Conservation (phyloP, 2,329 filamentous ascomycete species). For the Leptodontidium sp. region DNA sequence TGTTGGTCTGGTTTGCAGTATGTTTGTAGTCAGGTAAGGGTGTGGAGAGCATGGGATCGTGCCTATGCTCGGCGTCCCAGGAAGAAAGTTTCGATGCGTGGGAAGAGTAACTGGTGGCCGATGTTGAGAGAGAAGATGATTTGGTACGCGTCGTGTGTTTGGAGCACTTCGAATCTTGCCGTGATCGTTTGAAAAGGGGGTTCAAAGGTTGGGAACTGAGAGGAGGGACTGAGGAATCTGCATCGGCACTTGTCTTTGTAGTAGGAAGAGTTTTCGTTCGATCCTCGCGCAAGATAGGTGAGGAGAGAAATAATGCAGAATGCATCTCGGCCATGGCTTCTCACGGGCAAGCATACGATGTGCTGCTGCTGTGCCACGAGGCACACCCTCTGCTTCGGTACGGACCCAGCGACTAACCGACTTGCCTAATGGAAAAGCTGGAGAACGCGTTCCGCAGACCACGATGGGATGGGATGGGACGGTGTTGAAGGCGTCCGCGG, state of each 20-base stretch:
- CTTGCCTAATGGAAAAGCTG: conserved; percentile 30
- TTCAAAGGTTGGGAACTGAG: conserved; percentile 36
- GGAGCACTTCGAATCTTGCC: conserved; percentile 26
- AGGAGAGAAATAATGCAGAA: conserved; percentile 40
- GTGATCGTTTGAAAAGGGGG: conserved; percentile 30
- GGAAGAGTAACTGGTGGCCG: conserved; percentile 22
- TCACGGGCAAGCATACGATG: neutral
- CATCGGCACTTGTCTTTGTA: conserved; percentile 34
- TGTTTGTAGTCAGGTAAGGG: conserved; percentile 44
- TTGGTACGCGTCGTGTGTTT: conserved; percentile 29
- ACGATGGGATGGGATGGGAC: conserved; percentile 14
- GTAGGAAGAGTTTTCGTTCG: conserved; percentile 36
- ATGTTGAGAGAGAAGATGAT: conserved; percentile 18
- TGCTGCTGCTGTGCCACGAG: conserved; percentile 17
- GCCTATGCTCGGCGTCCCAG: conserved; percentile 22
- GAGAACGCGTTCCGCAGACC: conserved; percentile 26
- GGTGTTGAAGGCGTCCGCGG: conserved; percentile 9
- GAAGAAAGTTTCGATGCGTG: conserved; percentile 17
- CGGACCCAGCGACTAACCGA: neutral
- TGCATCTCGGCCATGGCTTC: conserved; percentile 38
- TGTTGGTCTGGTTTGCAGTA: conserved; percentile 43
- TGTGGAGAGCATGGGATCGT: conserved; percentile 45
- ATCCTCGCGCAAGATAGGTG: conserved; percentile 37
- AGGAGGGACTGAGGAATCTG: conserved; percentile 34
- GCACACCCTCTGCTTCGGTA: conserved; percentile 6